Base-by-base conservation (phyloP, 306 rosid genomes). In the Lithocarpus polystachyus region DNA sequence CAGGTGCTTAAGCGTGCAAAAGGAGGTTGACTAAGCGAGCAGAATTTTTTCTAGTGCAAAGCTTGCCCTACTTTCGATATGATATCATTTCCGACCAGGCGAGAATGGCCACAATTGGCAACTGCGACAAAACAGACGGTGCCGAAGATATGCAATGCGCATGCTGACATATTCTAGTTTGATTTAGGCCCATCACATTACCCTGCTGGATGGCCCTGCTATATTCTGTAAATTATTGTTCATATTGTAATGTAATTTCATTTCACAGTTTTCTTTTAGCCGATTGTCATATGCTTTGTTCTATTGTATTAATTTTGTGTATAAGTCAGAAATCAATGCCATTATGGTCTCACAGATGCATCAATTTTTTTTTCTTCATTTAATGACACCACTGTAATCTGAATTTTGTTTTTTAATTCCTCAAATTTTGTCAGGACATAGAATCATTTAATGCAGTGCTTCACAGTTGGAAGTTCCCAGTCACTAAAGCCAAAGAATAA, bases 201-300 rank as follows among this genome's bases (percentile, higher is more conserved):
- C 71, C 79, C 65, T 76, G 43, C 77, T 74, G 55, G 81, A 79
- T 48, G 33, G 79, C 91, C 91, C 88, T 67, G 1, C 7, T 59
- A 43, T 67, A 82, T 60, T 72, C 75, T 89, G 90, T 94, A 90
- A 86, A 84, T 62, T 79, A 82, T 74, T 82, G 72, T 81, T 79
- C 84, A 82, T 81, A 81, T 84, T 80, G 75, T 73, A 73, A 80
- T 82, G 82, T 82, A 83, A 75, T 83, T 83, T 77, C 83, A 71
- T 79, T 80, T 80, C 64, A 53, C 20, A 23, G 19, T 37, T 64
- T 68, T 56, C 12, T 17, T 19, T 31, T 28, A 10, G 71, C 68
- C 19, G 20, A 40, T 56, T n/a, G 43, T 3, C 35, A 69, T 78
- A 24, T 24, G 9, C 23, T 18, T 33, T 76, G 53, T 54, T 78